Evolutionary conservation across 2,329 filamentous ascomycete genomes (phyloP).

Genomic region (Curvularia verruculosa): DNA sequence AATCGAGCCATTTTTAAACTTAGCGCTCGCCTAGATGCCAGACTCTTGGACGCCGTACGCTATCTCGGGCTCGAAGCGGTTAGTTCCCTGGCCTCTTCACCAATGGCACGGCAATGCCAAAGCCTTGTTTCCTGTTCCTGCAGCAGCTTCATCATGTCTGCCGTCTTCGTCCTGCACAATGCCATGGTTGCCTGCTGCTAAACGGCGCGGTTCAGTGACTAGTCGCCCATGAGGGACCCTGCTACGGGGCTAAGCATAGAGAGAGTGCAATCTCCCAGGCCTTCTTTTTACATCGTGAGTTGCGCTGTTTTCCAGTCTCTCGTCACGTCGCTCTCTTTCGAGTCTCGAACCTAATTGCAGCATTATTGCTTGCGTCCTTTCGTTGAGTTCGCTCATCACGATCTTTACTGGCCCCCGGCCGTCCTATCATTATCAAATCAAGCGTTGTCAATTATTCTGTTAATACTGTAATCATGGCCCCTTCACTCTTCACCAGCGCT

Average conservation of each 20-base stretch:
- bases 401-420: constrained; percentile 49
- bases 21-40: constrained; percentile 25
- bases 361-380: constrained; percentile 62
- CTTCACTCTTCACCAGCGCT: constrained; percentile 36
- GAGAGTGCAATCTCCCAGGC: constrained; percentile 37
- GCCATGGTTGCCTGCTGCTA: constrained; percentile 35
- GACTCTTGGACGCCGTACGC: constrained; percentile 24
- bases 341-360: constrained; percentile 41
- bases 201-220: constrained; percentile 25
- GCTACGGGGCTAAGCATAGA: constrained; percentile 27
- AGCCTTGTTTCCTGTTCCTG: constrained; percentile 30
- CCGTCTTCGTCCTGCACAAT: constrained; percentile 28
- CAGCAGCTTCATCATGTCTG: constrained; percentile 26
- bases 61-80: constrained; percentile 16
- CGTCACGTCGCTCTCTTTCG: constrained; percentile 39
- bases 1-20: constrained; percentile 23
- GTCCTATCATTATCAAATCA: constrained; percentile 46
- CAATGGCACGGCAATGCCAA: constrained; percentile 17
- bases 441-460: constrained; percentile 24
- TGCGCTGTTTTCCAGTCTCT: constrained; percentile 29
- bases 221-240: constrained; percentile 35
- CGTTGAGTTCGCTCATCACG: constrained; percentile 52
- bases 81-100: constrained; percentile 23
- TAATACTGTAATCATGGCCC: constrained; percentile 48
- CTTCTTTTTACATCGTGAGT: constrained; percentile 30